Conservation (phyloP, 2,329 filamentous ascomycete species). For the Fusarium hainanense region DNA sequence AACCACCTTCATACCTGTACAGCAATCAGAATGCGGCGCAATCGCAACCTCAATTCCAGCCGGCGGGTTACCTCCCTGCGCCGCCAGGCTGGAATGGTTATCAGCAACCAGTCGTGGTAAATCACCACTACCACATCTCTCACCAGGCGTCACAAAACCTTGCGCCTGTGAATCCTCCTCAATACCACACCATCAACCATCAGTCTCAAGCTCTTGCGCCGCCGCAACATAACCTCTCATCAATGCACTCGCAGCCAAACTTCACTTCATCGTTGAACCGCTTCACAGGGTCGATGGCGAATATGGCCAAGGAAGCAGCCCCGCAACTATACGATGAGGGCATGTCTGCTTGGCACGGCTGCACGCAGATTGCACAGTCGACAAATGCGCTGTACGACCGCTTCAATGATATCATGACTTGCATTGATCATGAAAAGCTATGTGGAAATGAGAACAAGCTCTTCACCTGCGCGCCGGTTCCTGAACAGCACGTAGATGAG, state of each 20-base stretch:
- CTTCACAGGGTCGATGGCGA: conserved; percentile 55
- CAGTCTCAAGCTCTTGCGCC: conserved; percentile 5
- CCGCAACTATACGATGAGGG: conserved; percentile 57
- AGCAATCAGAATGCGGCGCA: conserved; percentile 38
- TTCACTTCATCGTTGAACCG: conserved; percentile 46
- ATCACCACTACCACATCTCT: conserved; percentile 62
- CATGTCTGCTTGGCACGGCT: conserved; percentile 55
- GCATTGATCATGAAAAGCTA: conserved; percentile 73
- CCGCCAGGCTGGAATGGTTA: conserved; percentile 44
- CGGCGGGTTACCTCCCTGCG: conserved; percentile 41
- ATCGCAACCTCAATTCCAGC: conserved; percentile 40
- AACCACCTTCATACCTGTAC: conserved; percentile 32
- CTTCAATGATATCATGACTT: conserved; percentile 75
- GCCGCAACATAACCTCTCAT: conserved; percentile 1
- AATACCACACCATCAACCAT: not conserved
- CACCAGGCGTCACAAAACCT: conserved; percentile 8
- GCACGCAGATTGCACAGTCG: conserved; percentile 57
- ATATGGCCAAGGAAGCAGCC: conserved; percentile 56
- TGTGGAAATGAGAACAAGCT: conserved; percentile 66
- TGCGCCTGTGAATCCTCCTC: not conserved
- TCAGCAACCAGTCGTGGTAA: conserved; percentile 59
- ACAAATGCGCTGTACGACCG: conserved; percentile 66
- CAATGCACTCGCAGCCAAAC: conserved; percentile 19
- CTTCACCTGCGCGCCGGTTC: conserved; percentile 50
- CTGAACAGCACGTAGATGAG: conserved; percentile 1